Conservation (phyloP, 495 filamentous ascomycete species). For the Penicillium arizonense region DNA sequence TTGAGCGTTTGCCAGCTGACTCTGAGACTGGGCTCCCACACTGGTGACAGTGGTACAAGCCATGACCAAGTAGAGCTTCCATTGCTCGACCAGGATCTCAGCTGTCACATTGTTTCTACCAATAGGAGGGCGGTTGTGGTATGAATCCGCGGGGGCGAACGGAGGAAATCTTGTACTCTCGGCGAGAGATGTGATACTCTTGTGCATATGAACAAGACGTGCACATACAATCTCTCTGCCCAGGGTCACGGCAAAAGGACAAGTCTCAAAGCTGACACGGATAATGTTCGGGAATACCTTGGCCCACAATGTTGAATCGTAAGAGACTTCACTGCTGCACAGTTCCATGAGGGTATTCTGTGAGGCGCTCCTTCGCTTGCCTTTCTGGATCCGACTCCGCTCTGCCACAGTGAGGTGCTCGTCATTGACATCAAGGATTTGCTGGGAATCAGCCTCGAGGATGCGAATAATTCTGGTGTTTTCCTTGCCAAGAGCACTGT, state of each 20-base stretch:
- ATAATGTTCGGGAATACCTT: constrained; percentile 97
- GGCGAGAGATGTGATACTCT: constrained; percentile 72
- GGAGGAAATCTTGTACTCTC: constrained; percentile 65
- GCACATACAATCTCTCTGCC: constrained; percentile 90
- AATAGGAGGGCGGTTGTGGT: constrained; percentile 32
- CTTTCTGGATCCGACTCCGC: constrained; percentile 86
- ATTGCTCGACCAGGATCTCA: constrained; percentile 91
- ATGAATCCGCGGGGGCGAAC: constrained; percentile 56
- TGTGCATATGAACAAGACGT: constrained; percentile 88
- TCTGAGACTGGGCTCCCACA: constrained; percentile 65
- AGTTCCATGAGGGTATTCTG: constrained; percentile 89
- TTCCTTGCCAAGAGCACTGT: constrained; percentile 80
- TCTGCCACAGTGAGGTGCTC: constrained; percentile 90
- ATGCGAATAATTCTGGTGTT: constrained; percentile 82
- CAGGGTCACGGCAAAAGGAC: constrained; percentile 84
- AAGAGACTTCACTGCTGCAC: constrained; percentile 91
- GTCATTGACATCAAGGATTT: constrained; percentile 89
- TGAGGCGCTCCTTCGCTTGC: constrained; percentile 78
- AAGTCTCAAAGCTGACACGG: constrained; percentile 84
- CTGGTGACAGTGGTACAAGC: constrained; percentile 94
- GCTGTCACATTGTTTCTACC: constrained; percentile 71
- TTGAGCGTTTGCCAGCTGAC: constrained; percentile 60
- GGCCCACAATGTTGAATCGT: constrained; percentile 94
- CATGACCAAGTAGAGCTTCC: constrained; percentile 97
- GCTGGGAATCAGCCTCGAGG: constrained; percentile 82